Evolutionary conservation across 306 rosid genomes (phyloP).

Genomic region (Castanea mollissima): DNA sequence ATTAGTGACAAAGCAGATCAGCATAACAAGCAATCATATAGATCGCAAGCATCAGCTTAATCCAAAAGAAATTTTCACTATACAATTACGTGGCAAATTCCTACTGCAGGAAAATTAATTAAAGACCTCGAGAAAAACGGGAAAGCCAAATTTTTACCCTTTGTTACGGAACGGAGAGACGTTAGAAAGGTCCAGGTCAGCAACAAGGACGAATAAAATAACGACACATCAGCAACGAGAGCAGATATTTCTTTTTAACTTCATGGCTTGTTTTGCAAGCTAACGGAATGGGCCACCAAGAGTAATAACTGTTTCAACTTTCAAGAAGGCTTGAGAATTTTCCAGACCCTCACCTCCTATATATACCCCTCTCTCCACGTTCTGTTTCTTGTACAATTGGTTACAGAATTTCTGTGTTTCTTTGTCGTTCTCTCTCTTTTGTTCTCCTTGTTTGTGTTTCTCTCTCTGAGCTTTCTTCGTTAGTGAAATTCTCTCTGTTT

Average conservation of each 20-base stretch:
- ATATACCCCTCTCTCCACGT: not conserved
- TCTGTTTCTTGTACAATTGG: accelerated
- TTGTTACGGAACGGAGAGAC: not conserved
- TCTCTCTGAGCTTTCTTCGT: too few species aligned
- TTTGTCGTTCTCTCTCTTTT: not conserved
- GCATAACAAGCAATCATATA: not conserved
- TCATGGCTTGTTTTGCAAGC: not conserved
- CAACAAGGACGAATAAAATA: not conserved
- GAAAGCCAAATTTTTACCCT: not conserved
- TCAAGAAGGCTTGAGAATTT: conserved; percentile 16
- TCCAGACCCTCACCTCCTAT: conserved; percentile 28
- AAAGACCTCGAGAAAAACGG: not conserved
- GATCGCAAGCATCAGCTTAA: too few species aligned
- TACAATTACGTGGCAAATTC: not conserved
- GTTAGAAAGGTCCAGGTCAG: not conserved
- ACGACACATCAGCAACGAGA: not conserved
- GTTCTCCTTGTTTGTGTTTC: too few species aligned
- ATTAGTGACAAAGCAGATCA: not conserved
- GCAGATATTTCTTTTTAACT: not conserved
- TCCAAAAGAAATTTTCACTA: too few species aligned
- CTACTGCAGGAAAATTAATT: not conserved
- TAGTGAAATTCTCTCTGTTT: not conserved
- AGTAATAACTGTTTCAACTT: not conserved
- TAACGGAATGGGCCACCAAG: not conserved
- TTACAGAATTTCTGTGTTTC: too few species aligned